Evolutionary conservation across 2,329 filamentous ascomycete genomes (phyloP).

Genomic region (Plenodomus tracheiphilus): DNA sequence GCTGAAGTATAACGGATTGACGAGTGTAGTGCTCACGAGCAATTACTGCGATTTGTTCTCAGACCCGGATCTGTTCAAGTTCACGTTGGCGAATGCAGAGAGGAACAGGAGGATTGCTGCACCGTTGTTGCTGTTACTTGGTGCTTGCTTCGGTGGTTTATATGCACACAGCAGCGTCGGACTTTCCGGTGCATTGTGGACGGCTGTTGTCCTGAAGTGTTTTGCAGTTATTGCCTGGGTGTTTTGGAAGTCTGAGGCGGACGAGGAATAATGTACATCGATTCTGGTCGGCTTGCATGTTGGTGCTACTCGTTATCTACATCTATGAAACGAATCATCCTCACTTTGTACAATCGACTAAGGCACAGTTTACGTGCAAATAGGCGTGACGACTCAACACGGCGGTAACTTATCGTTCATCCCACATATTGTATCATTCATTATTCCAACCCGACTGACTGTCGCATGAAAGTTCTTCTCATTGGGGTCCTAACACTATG

Average conservation of each 20-base stretch:
- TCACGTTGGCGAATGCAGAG: constrained; percentile 51
- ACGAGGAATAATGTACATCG: constrained; percentile 12
- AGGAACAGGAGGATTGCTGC: constrained; percentile 58
- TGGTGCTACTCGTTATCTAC: too few relatives aligned
- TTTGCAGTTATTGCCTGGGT: constrained; percentile 46
- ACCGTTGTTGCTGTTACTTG: constrained; percentile 56
- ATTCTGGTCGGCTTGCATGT: too few relatives aligned
- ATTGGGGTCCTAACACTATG: too few relatives aligned
- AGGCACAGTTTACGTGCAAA: too few relatives aligned
- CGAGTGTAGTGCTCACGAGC: constrained; percentile 78
- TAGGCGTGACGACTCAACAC: too few relatives aligned
- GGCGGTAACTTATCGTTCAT: too few relatives aligned
- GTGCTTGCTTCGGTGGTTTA: constrained; percentile 58
- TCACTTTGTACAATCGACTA: too few relatives aligned
- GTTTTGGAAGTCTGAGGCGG: constrained; percentile 45
- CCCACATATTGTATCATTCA: too few relatives aligned
- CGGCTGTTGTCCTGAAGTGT: constrained; percentile 47
- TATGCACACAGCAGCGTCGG: constrained; percentile 58
- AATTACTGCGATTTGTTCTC: constrained; percentile 81
- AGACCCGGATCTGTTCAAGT: constrained; percentile 57
- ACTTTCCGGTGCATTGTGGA: constrained; percentile 57
- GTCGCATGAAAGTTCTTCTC: too few relatives aligned
- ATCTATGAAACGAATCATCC: too few relatives aligned
- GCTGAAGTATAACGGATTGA: constrained; percentile 70
- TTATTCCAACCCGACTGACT: too few relatives aligned